Evolutionary conservation across 345 rosid species (phyloP), one percentile per base, ranked within the genome.

Genomic region (Eucalyptus grandis): DNA sequence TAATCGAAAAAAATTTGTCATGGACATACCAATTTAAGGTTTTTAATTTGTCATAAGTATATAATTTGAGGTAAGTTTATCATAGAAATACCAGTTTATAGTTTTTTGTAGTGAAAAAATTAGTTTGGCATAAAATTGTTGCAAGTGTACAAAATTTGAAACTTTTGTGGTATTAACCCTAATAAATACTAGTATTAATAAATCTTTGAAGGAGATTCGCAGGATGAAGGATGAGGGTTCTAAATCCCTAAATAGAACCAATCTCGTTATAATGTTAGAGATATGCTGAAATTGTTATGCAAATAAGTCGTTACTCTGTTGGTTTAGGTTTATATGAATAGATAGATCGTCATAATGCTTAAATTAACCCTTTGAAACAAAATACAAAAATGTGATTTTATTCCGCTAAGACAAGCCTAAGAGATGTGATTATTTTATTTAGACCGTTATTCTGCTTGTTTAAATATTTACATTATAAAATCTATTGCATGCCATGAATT

Each of bases 41-140:
- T 53, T 53, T 19, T 53, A 8, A 19, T 7, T 19, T 53, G 10
- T 53, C 24, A 1, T 53, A 3, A 19, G 24, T 53, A 19, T 7
- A 1, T 53, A 53, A 53, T 7, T 53, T 7, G 0, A 0, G 24
- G 10, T 53, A 1, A 53, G 8, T 53, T 53, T 53, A 7, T 53
- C 1, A 53, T 53, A 3, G 0, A 53, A 53, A 19, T 53, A 7
- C 1, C 0, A 7, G 0, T 53, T 53, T 19, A 51, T 0, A 51
- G 0, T 17, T 17, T 51, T 51, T 51, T 7, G 4, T 51, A 51
- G 9, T 51, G 54, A 3, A 51, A 51, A 51, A 17, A 3, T 51
- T 51, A 51, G 1, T 51, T 51, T 51, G 2, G 0, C 0, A 51
- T 16, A 3, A 51, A 51, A 7, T 17, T 51, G 56, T 51, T 17